Evolutionary conservation across 1,139 yeast genomes (phyloP).

Genomic region (Geotrichum reessii): DNA sequence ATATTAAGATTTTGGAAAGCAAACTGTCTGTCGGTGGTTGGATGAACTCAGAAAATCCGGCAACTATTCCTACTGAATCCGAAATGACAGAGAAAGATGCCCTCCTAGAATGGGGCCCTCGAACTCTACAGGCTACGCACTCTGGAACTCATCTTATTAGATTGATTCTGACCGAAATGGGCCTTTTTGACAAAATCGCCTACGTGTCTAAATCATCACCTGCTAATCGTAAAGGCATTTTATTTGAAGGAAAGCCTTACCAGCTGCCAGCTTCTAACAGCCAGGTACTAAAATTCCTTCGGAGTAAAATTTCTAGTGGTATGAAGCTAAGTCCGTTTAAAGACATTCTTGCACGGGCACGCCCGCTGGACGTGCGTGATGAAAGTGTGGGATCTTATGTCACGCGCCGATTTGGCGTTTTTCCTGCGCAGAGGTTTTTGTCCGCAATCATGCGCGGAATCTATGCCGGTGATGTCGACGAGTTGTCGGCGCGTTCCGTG

Average conservation of each 20-base stretch:
- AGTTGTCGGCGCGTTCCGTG: constrained; percentile 60
- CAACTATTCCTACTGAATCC: not conserved
- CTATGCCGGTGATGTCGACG: constrained; percentile 76
- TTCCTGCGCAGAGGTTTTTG: constrained; percentile 55
- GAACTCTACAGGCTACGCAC: constrained; percentile 39
- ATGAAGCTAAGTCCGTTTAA: constrained; percentile 29
- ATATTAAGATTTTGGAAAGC: constrained; percentile 58
- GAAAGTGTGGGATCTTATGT: constrained; percentile 70
- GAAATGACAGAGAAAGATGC: constrained; percentile 21
- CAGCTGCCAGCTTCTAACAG: constrained; percentile 31
- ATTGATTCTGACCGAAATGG: constrained; percentile 42
- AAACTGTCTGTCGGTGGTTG: constrained; percentile 66
- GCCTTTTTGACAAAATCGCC: constrained; percentile 39
- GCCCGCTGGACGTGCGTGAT: constrained; percentile 40
- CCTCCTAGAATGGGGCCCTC: constrained; percentile 40
- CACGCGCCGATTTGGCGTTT: constrained; percentile 60
- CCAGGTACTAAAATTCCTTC: constrained; percentile 28
- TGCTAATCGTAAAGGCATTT: constrained; percentile 57
- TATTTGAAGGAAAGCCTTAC: constrained; percentile 37
- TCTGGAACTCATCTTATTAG: constrained; percentile 33
- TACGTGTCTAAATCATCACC: constrained; percentile 47
- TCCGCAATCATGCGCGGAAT: constrained; percentile 88
- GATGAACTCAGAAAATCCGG: constrained; percentile 46
- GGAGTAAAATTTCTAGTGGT: constrained; percentile 40
- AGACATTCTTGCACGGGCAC: constrained; percentile 32